phyloP scores from a whole-genome alignment of 495 filamentous ascomycete genomes.

The Penicillium longicatenatum region DNA sequence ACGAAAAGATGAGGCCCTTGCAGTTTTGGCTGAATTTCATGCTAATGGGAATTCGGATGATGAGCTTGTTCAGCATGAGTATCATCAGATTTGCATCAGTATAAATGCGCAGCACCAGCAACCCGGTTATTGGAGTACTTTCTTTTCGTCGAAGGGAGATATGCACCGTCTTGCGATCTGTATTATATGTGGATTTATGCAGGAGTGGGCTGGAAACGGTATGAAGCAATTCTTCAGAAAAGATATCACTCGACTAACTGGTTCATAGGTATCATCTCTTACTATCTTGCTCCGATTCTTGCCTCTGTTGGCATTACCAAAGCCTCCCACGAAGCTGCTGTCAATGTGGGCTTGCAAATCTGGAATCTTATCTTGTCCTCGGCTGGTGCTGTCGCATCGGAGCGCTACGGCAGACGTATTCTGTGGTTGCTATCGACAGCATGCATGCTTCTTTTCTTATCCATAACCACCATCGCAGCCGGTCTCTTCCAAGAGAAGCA shows the following conservation, averaged over 20 bases:
- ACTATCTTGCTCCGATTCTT: conserved; percentile 59
- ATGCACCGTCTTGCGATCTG: conserved; percentile 60
- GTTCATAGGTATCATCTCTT: conserved; percentile 53
- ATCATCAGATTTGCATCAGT: conserved; percentile 45
- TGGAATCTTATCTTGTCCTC: conserved; percentile 33
- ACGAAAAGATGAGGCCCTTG: conserved; percentile 39
- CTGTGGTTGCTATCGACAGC: conserved; percentile 57
- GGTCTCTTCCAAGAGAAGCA: conserved; percentile 52
- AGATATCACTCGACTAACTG: neutral
- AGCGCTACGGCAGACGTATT: conserved; percentile 59
- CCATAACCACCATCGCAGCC: conserved; percentile 55
- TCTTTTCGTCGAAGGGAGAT: conserved; percentile 69
- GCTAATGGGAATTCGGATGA: conserved; percentile 32
- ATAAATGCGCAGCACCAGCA: conserved; percentile 43
- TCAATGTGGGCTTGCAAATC: conserved; percentile 27
- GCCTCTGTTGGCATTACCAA: conserved; percentile 54
- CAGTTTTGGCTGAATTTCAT: conserved; percentile 40
- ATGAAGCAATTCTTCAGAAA: conserved; percentile 1
- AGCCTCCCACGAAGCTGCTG: conserved; percentile 44
- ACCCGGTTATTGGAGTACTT: conserved; percentile 34
- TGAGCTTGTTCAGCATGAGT: conserved; percentile 35
- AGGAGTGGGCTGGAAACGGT: conserved; percentile 70
- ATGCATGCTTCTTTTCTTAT: conserved; percentile 58
- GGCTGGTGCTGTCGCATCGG: conserved; percentile 56
- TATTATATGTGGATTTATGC: conserved; percentile 56